Base-by-base conservation (phyloP, 768 basidiomycete genomes). In the Cystofilobasidium ferigula region DNA sequence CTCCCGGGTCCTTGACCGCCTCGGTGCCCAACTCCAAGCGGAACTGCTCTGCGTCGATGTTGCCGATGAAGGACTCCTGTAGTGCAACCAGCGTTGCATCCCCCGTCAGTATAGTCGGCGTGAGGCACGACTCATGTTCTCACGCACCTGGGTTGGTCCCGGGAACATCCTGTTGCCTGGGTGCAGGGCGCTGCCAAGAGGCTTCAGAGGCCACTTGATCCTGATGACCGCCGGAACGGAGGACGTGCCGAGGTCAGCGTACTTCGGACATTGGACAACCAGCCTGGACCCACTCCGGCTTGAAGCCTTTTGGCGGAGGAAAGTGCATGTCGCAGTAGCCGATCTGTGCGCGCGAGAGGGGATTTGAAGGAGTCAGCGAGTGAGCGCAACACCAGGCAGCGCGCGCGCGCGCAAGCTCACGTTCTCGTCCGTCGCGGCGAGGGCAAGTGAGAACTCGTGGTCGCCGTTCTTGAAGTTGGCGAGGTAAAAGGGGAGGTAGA, bases 401-500 rank as follows among this genome's bases (percentile, higher is more conserved):
- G 10, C 40, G 40, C 10, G 40, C 10, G 40, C n/a, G n/a, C n/a
- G 40, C 10, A 42, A 42, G 20, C 40, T 42, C 51, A 60, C 40
- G 58, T 32, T 26, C 40, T 60, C 58, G 20, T 60, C 36, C 26
- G 35, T 43, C 22, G 58, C 58, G 1, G 40, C 38, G 12, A 60
- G 24, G 2, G 58, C 58, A 1, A 60, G 7, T n/a, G 58, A 6
- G 26, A 42, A 60, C 40, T 60, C 58, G 3, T 40, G 36, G 18
- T 40, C 58, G 7, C 30, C 28, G 30, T 24, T 1, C 38, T 18
- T 40, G 24, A 24, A 60, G 22, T 40, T 36, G 13, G 62, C 47
- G n/a, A 62, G 34, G 24, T 62, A 62, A 35, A 62, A 48, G 0
- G 62, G 62, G n/a, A 62, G 32, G 51, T 62, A 62, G 32, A 62